Base-by-base conservation (phyloP, 306 rosid genomes). In the Datisca glomerata region DNA sequence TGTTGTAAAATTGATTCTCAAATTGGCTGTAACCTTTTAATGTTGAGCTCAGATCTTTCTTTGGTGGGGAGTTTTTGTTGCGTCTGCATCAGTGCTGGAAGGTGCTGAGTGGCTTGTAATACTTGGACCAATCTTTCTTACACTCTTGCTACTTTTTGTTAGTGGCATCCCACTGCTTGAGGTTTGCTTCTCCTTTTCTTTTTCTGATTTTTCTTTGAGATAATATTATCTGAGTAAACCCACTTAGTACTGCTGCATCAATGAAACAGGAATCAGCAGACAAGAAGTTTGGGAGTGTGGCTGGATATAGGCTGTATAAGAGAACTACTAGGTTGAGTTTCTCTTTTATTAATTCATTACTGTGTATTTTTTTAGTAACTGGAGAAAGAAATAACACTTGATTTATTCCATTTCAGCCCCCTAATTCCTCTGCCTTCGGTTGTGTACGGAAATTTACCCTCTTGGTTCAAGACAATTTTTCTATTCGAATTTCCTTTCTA, bases 41-140 rank as follows among this genome's bases (percentile, higher is more conserved):
- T 62, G 58, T 61, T 58, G 53, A 19, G 23, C 46, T 36, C 69
- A 89, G 98, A 75, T 89, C 53, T 61, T 80, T 37, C 91, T 89
- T 29, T 89, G 98, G 98, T 89, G 98, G 98, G 98, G 98, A 54
- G 57, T 89, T 25, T 89, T 84, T 60, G 73, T 89, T 61, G 93
- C 85, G 51, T 70, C 98, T 59, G 55, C 78, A 10, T 92, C 96
- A 24, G 64, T 72, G 54, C 61, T 91, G 29, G 32, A 65, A 40
- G 93, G 72, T 42, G 86, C 78, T 50, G 96, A 91, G 69, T 84
- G 96, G 98, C 74, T 84, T 43, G 98, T 80, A 34, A 66, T 91
- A 49, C 29, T 78, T 29, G 98, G 94, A 17, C 96, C 98, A 13
- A 49, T 66, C 68, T 80, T 91, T 55, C 80, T 84, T 53, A 75